phyloP scores from a whole-genome alignment of 257 asterid genomes.

The Avicennia marina region DNA sequence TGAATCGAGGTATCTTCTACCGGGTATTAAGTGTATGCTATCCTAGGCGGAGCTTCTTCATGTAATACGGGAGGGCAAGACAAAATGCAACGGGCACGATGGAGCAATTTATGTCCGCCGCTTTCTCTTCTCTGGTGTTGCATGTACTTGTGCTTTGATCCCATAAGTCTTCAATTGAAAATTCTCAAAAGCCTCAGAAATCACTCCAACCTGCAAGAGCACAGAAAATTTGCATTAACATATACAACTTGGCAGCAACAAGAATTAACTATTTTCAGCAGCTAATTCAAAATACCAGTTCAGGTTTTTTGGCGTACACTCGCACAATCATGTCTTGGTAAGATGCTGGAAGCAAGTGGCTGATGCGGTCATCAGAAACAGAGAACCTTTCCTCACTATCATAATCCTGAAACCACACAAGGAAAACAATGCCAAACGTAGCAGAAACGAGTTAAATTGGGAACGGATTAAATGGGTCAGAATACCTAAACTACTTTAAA shows the following conservation, averaged over 20 bases:
- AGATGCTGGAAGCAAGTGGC: slow-evolving; percentile 87
- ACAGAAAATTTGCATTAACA: background rate
- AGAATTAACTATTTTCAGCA: slow-evolving; percentile 1
- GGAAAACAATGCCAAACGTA: background rate
- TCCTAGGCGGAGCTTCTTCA: slow-evolving; percentile 3
- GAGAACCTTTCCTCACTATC: slow-evolving; percentile 66
- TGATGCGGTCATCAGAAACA: slow-evolving; percentile 65
- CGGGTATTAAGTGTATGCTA: slow-evolving; percentile 1
- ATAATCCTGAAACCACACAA: slow-evolving; percentile 46
- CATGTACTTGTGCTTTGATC: slow-evolving; percentile 67
- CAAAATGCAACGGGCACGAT: background rate
- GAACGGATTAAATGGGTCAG: too few relatives aligned
- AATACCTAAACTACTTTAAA: background rate
- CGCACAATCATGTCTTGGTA: slow-evolving; percentile 91
- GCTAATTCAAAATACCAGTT: slow-evolving; percentile 54
- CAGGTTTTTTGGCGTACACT: slow-evolving; percentile 85
- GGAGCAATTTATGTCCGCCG: slow-evolving; percentile 19
- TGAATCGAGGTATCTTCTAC: background rate
- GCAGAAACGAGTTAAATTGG: too few relatives aligned
- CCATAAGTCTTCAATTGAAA: slow-evolving; percentile 85
- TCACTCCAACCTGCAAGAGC: slow-evolving; percentile 52
- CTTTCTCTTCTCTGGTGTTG: slow-evolving; percentile 79
- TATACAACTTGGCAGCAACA: background rate
- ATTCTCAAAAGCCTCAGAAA: slow-evolving; percentile 92
- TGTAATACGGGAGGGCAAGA: slow-evolving; percentile 7